A percentile compares a stretch with the other conserved stretches of the same genome.
phyloP scores from a whole-genome alignment of 345 rosid species.

The Diplotaxis tenuifolia region DNA sequence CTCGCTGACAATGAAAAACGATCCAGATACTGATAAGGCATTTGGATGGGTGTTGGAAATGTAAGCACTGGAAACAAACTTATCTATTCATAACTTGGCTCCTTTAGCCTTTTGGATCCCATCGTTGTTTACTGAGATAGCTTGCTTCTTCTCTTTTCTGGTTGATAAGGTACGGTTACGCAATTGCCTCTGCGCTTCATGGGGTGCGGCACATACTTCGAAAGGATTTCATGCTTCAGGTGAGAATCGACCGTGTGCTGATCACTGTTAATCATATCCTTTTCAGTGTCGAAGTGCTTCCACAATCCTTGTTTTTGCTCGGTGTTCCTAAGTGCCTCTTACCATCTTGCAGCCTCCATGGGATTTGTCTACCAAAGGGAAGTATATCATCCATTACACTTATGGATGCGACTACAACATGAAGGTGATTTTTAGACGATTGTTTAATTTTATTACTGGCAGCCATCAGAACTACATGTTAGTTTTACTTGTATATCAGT shows the following conservation, averaged over 20 bases:
- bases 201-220: slow-evolving; percentile 81
- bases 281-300: not conserved
- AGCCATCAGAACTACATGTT: not conserved
- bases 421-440: slow-evolving; percentile 51
- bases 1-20: slow-evolving; percentile 87
- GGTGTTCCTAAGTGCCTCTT: slow-evolving; percentile 13
- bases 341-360: slow-evolving; percentile 84
- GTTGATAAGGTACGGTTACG: slow-evolving; percentile 86
- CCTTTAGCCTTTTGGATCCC: slow-evolving; percentile 8
- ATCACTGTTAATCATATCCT: slow-evolving; percentile 9
- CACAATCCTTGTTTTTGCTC: not conserved
- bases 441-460: not conserved
- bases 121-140: slow-evolving; percentile 8
- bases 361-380: slow-evolving; percentile 68
- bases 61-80: slow-evolving; percentile 46
- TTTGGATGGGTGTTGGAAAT: slow-evolving; percentile 99
- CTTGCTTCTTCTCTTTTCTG: slow-evolving; percentile 17
- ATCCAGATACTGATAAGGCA: slow-evolving; percentile 88
- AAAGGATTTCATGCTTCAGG: slow-evolving; percentile 98
- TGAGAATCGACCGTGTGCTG: slow-evolving; percentile 28
- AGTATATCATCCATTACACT: slow-evolving; percentile 89
- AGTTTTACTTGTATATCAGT: not conserved
- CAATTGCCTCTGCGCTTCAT: slow-evolving; percentile 95
- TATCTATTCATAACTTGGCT: not conserved
- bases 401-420: slow-evolving; percentile 90